Base-by-base conservation (phyloP, 2,329 filamentous ascomycete genomes). In the Fusarium nanum region DNA sequence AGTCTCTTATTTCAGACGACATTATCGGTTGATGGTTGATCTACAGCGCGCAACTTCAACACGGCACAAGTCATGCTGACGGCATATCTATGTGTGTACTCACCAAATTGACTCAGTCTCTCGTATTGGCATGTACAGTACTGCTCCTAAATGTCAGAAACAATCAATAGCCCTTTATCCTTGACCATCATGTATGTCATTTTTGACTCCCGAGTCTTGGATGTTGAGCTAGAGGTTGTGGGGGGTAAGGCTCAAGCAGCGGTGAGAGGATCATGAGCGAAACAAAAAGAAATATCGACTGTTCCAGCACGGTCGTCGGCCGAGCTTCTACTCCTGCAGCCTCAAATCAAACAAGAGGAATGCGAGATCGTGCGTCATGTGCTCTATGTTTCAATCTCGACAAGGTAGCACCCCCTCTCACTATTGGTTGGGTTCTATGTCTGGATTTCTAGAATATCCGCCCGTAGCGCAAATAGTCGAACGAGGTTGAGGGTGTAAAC, bases 391-490 rank as follows among this genome's bases (percentile, higher is more conserved):
- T 70, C 69, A 67, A 60, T 61, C 58, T 68, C 61, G 55, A 34
- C 57, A 56, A 67, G 52, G 56, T 61, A 45, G 53, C 59, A 67
- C 68, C 55, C 56, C 60, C 48, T 45, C 28, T 54, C 48, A 20
- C 68, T 62, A 76, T 77, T 77, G 75, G 75, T 45, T 57, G 70
- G 75, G 45, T 56, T 44, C 53, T 28, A 61, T 52, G 46, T 54
- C 56, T 67, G 50, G 70, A 77, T 77, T 78, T 78, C 75, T 77
- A 75, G 75, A 70, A 78, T 71, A 78, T 73, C 76, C 77, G 77
- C 77, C 74, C 68, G 76, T 77, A 76, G 75, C 77, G 77, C 76
- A 72, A 57, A 66, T 46, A 45, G 56, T 64, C 54, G 57, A 63
- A 74, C 54, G 68, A 76, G 68, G 65, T 68, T 58, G 69, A 73